Percentiles rank a stretch among this genome's conserved stretches.
phyloP scores from a whole-genome alignment of 73 alveolate species.

The Stentor roeselii region DNA sequence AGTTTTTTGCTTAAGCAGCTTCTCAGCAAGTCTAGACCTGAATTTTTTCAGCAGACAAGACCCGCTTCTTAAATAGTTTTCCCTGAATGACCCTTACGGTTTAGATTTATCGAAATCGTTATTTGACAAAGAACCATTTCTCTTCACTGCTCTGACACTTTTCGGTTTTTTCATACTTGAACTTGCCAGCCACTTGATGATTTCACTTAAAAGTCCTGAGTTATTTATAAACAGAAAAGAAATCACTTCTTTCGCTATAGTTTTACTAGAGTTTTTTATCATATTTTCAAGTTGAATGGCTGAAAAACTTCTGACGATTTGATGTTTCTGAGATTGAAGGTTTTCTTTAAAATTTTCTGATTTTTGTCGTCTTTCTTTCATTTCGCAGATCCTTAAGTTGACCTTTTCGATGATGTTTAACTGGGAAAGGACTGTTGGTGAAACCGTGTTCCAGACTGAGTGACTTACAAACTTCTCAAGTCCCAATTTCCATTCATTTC shows the following conservation, averaged over 20 bases:
- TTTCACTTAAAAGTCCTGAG: conserved; percentile 66
- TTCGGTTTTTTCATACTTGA: neutral
- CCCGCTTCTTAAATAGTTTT: neutral
- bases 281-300: conserved; percentile 66
- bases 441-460: conserved; percentile 57
- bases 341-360: conserved; percentile 34
- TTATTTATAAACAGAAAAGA: conserved; percentile 41
- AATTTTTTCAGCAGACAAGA: neutral
- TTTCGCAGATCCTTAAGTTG: conserved; percentile 52
- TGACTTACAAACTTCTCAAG: conserved; percentile 58
- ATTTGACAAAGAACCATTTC: neutral
- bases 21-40: neutral
- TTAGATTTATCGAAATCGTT: neutral
- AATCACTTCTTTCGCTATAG: conserved; percentile 66
- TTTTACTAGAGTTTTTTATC: conserved; percentile 60
- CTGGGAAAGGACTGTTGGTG: conserved; percentile 27
- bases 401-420: conserved; percentile 41
- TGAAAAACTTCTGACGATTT: conserved; percentile 47
- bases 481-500: conserved; percentile 33
- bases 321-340: conserved; percentile 38
- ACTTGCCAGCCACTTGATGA: conserved; percentile 66
- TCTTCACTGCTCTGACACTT: neutral
- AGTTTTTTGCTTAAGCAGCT: neutral
- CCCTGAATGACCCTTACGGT: neutral
- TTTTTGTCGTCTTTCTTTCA: conserved; percentile 62